Evolutionary conservation across 768 basidiomycete species (phyloP).

Genomic region (Galerina sulciceps): DNA sequence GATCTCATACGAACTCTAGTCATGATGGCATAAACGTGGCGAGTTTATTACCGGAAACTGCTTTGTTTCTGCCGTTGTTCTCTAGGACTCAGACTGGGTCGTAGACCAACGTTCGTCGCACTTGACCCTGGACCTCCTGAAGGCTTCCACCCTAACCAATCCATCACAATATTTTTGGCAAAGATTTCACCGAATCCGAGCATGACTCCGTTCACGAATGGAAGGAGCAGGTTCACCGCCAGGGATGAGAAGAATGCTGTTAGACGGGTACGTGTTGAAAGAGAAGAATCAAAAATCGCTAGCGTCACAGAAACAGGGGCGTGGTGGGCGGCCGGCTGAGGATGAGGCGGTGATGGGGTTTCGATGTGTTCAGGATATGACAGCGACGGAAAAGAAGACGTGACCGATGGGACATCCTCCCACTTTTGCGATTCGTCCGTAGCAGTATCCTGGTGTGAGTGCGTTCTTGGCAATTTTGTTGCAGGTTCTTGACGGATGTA

Average conservation of each 20-base stretch:
- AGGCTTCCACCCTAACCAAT: constrained; percentile 53
- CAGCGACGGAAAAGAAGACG: constrained; percentile 80
- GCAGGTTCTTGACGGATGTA: constrained; percentile 20
- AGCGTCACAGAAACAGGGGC: constrained; percentile 58
- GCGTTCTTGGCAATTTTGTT: constrained; percentile 27
- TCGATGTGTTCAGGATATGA: constrained; percentile 69
- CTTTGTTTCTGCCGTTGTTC: constrained; percentile 24
- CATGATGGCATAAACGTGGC: neutral
- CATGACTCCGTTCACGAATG: constrained; percentile 95
- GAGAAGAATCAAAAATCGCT: constrained; percentile 69
- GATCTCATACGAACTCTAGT: neutral
- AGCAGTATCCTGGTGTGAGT: constrained; percentile 37
- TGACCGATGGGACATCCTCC: constrained; percentile 69
- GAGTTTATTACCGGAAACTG: constrained; percentile 1
- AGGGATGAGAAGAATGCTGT: constrained; percentile 74
- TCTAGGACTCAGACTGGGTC: constrained; percentile 21
- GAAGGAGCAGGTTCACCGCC: constrained; percentile 83
- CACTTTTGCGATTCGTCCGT: constrained; percentile 63
- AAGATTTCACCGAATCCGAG: constrained; percentile 96
- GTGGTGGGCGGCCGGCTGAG: constrained; percentile 23
- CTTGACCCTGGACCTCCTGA: constrained; percentile 38
- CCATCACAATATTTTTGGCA: constrained; percentile 74
- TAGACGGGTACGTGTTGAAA: constrained; percentile 69
- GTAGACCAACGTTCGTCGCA: constrained; percentile 38
- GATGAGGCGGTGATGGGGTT: constrained; percentile 46